These are phyloP conservation scores for Boletus speciosus DNA, from an alignment of 768 basidiomycete genomes.

Conservation along the genomic window DNA sequence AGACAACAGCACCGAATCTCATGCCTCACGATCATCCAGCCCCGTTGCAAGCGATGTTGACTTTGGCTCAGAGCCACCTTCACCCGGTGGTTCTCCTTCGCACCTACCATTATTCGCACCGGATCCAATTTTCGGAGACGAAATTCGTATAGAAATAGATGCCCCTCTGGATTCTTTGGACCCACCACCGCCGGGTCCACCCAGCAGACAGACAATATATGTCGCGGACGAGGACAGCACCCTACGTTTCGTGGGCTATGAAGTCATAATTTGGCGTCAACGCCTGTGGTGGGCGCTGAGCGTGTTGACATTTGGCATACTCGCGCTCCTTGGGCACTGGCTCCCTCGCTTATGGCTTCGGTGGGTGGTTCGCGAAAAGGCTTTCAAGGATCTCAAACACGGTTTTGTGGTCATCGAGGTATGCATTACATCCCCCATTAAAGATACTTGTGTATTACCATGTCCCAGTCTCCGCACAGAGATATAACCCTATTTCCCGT, in stretches of 20 bases:
- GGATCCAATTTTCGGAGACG: slow-evolving; percentile 82
- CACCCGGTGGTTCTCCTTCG: slow-evolving; percentile 41
- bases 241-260: slow-evolving; percentile 84
- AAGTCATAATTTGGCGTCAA: slow-evolving; percentile 57
- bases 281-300: slow-evolving; percentile 72
- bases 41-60: slow-evolving; percentile 54
- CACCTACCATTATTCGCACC: slow-evolving; percentile 65
- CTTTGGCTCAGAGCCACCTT: slow-evolving; percentile 69
- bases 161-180: slow-evolving; percentile 55
- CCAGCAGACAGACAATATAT: slow-evolving; percentile 82
- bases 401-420: slow-evolving; percentile 93
- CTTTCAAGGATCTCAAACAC: slow-evolving; percentile 65
- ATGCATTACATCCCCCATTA: slow-evolving; percentile 23
- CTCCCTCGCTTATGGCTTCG: slow-evolving; percentile 88
- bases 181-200: slow-evolving; percentile 76
- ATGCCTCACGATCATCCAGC: slow-evolving; percentile 17
- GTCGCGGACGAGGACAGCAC: slow-evolving; percentile 88
- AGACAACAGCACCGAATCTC: slow-evolving; percentile 44
- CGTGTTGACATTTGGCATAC: slow-evolving; percentile 61
- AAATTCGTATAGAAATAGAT: slow-evolving; percentile 80
- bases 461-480: slow-evolving; percentile 71
- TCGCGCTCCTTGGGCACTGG: slow-evolving; percentile 89
- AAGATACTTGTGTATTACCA: slow-evolving; percentile 21
- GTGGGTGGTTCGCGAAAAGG: slow-evolving; percentile 79
- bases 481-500: slow-evolving; percentile 78